Conservation (phyloP, 2,329 filamentous ascomycete species). For the Sporothrix protearum region DNA sequence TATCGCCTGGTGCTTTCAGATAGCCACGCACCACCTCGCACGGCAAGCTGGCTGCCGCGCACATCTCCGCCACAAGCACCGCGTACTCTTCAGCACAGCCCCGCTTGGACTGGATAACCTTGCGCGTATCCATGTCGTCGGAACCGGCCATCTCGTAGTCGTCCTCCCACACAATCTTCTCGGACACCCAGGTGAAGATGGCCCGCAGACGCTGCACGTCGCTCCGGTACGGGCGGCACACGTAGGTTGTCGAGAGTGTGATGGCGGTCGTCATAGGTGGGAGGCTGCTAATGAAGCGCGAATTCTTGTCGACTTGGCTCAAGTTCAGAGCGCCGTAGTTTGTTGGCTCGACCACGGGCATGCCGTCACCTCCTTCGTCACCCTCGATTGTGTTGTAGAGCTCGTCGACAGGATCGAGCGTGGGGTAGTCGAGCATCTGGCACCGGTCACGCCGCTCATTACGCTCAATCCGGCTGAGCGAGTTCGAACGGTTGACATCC, state of each 20-base stretch:
- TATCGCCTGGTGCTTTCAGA: constrained; percentile 83
- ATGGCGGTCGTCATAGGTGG: constrained; percentile 78
- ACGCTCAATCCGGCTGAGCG: constrained; percentile 82
- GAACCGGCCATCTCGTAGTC: constrained; percentile 76
- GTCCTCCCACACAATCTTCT: constrained; percentile 93
- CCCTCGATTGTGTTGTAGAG: constrained; percentile 81
- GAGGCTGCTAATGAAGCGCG: constrained; percentile 80
- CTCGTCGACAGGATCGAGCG: constrained; percentile 85
- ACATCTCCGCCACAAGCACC: constrained; percentile 88
- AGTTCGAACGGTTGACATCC: constrained; percentile 93
- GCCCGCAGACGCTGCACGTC: constrained; percentile 89
- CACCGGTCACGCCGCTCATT: constrained; percentile 82
- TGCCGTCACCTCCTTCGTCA: constrained; percentile 81
- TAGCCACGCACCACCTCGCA: constrained; percentile 87
- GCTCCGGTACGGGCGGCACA: constrained; percentile 90
- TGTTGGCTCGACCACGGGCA: constrained; percentile 74
- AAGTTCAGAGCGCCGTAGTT: constrained; percentile 80
- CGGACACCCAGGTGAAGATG: constrained; percentile 97
- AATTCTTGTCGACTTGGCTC: constrained; percentile 89
- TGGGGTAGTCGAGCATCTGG: constrained; percentile 88
- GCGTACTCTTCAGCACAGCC: constrained; percentile 89
- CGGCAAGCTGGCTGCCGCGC: constrained; percentile 78
- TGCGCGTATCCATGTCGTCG: constrained; percentile 74
- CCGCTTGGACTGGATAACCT: constrained; percentile 78
- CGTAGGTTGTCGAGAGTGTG: constrained; percentile 81